A percentile compares a stretch with the other conserved stretches of the same genome.
phyloP scores from a whole-genome alignment of 805 yeast species.

The Babjeviella inositovora region DNA sequence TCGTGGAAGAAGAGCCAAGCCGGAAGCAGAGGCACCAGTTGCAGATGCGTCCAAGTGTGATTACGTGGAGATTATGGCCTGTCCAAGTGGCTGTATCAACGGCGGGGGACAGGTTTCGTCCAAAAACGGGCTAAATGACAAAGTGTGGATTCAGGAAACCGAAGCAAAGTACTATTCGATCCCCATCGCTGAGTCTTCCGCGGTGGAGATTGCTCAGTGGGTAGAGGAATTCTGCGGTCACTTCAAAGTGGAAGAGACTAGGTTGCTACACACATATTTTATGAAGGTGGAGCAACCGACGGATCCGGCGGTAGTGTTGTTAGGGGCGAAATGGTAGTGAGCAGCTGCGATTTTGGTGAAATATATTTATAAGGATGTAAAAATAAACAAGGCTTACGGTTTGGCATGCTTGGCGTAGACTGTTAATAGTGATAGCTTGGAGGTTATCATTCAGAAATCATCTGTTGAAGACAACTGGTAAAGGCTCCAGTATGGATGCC shows the following conservation, averaged over 20 bases:
- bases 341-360: too few species aligned
- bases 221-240: conserved; percentile 11
- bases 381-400: too few species aligned
- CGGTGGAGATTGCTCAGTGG: conserved; percentile 11
- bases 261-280: conserved; percentile 29
- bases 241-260: conserved; percentile 11
- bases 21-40: conserved; percentile 6
- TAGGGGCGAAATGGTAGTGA: conserved; percentile 42
- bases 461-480: too few species aligned
- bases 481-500: too few species aligned
- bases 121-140: conserved; percentile 7
- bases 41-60: conserved; percentile 59
- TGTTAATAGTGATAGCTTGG: too few species aligned
- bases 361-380: too few species aligned
- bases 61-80: conserved; percentile 92
- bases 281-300: conserved; percentile 33
- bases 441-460: too few species aligned
- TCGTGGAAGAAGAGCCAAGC: conserved; percentile 1
- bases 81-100: conserved; percentile 94
- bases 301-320: conserved; percentile 25
- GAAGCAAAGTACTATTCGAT: conserved; percentile 16
- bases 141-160: conserved; percentile 27
- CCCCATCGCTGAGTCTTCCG: conserved; percentile 4
- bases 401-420: too few species aligned
- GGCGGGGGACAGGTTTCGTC: conserved; percentile 84